These are phyloP conservation scores for Straminergon stramineum DNA, from an alignment of 225 moss, liverwort and hornwort genomes.

Conservation along the genomic window DNA sequence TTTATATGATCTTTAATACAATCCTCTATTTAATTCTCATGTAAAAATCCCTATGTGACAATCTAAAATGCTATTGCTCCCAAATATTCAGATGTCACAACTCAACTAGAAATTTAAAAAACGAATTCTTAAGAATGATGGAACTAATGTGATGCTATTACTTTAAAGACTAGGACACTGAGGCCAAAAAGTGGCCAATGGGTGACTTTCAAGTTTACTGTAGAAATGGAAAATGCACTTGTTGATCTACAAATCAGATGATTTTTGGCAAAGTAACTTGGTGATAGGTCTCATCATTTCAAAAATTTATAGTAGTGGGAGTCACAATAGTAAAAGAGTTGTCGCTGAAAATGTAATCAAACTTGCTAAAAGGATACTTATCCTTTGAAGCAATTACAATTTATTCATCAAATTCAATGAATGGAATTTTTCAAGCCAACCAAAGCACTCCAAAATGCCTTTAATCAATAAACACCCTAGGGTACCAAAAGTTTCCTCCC, in stretches of 20 bases:
- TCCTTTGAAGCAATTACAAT: too few relatives aligned
- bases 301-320: too few relatives aligned
- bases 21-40: neutral
- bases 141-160: neutral
- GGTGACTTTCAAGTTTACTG: neutral
- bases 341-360: too few relatives aligned
- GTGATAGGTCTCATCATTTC: neutral
- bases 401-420: too few relatives aligned
- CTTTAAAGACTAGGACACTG: accelerated
- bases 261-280: neutral
- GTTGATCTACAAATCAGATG: neutral
- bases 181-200: accelerated
- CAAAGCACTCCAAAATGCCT: too few relatives aligned
- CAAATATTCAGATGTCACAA: neutral
- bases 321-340: too few relatives aligned
- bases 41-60: neutral
- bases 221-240: neutral
- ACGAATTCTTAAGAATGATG: neutral
- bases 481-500: too few relatives aligned
- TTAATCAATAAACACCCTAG: too few relatives aligned
- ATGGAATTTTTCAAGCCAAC: too few relatives aligned
- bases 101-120: neutral
- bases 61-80: neutral
- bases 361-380: too few relatives aligned
- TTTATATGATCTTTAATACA: neutral